A percentile compares a stretch with the other conserved stretches of the same genome.
Conservation (phyloP, 2,329 filamentous ascomycete genomes). For the Kalaharituber pfeilii region DNA sequence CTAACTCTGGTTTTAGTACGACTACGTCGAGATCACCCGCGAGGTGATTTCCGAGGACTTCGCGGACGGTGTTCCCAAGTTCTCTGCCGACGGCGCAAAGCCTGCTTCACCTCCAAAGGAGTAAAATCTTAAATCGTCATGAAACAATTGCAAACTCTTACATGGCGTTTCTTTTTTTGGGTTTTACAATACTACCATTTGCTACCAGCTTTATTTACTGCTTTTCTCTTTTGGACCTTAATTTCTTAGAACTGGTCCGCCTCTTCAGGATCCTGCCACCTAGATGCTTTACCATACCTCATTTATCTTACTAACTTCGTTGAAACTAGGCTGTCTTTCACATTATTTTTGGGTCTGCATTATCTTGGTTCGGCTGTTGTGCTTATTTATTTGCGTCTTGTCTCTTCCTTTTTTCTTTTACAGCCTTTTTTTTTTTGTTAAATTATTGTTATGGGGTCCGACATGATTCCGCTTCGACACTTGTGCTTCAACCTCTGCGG, state of each 20-base stretch:
- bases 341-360: neutral
- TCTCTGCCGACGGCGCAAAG: conserved; percentile 9
- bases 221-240: too few relatives aligned
- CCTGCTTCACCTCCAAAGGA: neutral
- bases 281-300: too few relatives aligned
- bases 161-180: too few relatives aligned
- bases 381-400: neutral
- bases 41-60: conserved; percentile 36
- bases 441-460: neutral
- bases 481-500: neutral
- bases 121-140: neutral
- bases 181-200: too few relatives aligned
- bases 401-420: neutral
- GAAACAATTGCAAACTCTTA: neutral
- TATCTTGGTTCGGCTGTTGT: neutral
- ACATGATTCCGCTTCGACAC: neutral
- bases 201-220: neutral
- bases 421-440: neutral
- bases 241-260: too few relatives aligned
- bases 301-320: neutral
- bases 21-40: conserved; percentile 70
- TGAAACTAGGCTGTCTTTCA: neutral
- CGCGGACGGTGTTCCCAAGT: conserved; percentile 18
- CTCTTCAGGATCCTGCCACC: too few relatives aligned
- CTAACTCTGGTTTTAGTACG: conserved; percentile 38